Conservation (phyloP, 257 asterid genomes). For the Solanum gandarillasii region DNA sequence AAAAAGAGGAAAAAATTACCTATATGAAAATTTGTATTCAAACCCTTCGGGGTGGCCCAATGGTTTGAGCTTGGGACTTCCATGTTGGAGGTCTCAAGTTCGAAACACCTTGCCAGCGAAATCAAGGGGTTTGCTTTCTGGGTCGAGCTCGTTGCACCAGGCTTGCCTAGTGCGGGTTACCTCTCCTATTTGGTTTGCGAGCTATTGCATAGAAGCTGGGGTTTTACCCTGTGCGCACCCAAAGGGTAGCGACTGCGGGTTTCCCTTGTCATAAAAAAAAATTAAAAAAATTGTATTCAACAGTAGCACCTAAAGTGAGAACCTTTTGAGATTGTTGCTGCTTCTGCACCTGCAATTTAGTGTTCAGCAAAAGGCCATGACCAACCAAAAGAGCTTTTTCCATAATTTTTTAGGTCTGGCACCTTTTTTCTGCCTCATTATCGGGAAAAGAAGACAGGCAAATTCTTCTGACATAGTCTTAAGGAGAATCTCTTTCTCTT, state of each 20-base stretch:
- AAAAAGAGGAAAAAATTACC: neutral
- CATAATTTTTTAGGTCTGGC: neutral
- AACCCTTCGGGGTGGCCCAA: no score
- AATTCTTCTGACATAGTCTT: neutral
- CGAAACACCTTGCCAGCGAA: no score
- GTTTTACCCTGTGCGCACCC: no score
- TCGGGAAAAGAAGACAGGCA: neutral
- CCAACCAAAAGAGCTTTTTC: neutral
- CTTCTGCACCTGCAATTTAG: neutral
- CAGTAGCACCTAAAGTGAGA: neutral
- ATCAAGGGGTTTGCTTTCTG: no score
- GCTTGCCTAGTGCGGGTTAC: no score
- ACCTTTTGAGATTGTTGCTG: neutral
- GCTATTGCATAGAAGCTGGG: no score
- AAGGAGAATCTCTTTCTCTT: neutral
- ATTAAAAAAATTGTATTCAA: neutral
- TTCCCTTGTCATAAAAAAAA: no score
- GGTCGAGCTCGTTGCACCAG: no score
- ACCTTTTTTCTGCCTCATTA: neutral
- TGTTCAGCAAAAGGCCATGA: neutral
- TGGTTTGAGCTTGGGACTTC: no score
- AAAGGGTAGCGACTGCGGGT: no score
- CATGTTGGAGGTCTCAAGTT: no score
- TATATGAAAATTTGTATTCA: neutral
- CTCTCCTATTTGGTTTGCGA: no score